Evolutionary conservation across 2,329 filamentous ascomycete species (phyloP), one percentile per base, ranked within the genome.

Genomic region (Aureobasidium sp.): DNA sequence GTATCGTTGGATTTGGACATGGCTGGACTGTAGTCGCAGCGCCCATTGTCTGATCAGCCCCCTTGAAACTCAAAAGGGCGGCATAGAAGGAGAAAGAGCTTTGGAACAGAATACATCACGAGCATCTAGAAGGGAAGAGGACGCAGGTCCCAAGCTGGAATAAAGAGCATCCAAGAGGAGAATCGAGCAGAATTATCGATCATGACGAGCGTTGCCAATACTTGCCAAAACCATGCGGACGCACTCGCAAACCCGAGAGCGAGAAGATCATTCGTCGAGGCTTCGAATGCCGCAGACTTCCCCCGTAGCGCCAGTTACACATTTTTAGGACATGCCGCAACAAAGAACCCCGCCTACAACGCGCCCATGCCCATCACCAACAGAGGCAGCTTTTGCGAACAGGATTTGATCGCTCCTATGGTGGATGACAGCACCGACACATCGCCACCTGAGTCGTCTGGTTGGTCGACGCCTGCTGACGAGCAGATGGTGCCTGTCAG

Each of bases 291-390:
- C 17, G 60, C 66, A 46, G 67, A 73, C 29, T 66, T 85, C 34
- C 78, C 79, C 32, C 78, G 82, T 62, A 79, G 83, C 52, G 83
- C 84, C 36, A 86, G 83, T 67, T 85, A 82, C 71, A 82, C 80
- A 51, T 78, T 81, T 66, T 71, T 85, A n/a, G 77, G 80, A 3
- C 27, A 53, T 39, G 48, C 50, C 5, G 72, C 74, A 32, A 68
- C 71, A 32, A 74, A 71, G 57, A 67, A 70, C 29, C 55, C 71
- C 43, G 51, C 64, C 10, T 65, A 68, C 20, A 69, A 68, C 52
- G 60, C 50, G 9, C 51, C 36, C 20, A n/a, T 37, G 13, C 66
- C 72, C 37, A 69, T 76, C 55, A 71, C 71, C 48, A 72, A 83
- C 64, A 79, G 81, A 66, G 77, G 79, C 62, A 81, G 77, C 34